A percentile compares a stretch with the other conserved stretches of the same genome.
phyloP scores from a whole-genome alignment of 106 monocot species.

The Ottelia alismoides region DNA sequence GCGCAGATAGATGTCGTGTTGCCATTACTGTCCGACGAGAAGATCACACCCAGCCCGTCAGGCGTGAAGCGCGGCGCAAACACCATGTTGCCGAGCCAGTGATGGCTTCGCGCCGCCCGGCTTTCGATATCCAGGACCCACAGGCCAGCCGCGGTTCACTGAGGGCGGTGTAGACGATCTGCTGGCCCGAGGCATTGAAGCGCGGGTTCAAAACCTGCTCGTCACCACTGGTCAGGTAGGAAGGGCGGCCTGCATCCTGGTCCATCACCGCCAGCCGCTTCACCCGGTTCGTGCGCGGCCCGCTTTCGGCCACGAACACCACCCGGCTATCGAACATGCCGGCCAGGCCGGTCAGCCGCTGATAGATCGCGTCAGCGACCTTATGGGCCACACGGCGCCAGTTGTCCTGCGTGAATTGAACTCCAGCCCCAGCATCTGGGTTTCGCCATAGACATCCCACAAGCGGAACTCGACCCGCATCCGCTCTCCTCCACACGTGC shows the following conservation, averaged over 20 bases:
- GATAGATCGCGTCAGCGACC: neutral
- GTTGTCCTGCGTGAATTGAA: neutral
- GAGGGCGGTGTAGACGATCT: neutral
- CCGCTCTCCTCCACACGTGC: neutral
- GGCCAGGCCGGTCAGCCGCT: neutral
- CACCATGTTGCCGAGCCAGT: neutral
- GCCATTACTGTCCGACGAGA: neutral
- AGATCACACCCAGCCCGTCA: neutral
- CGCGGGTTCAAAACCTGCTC: neutral
- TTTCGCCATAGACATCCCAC: neutral
- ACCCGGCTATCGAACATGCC: neutral
- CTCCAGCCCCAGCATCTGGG: neutral
- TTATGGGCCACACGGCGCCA: neutral
- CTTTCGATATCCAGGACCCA: neutral
- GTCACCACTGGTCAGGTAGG: neutral
- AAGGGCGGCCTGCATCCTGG: neutral
- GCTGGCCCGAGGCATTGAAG: neutral
- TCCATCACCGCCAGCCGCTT: neutral
- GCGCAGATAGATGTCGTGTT: neutral
- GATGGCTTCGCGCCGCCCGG: neutral
- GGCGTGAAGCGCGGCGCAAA: neutral
- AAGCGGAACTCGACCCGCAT: neutral
- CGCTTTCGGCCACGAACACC: neutral
- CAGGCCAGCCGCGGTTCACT: neutral
- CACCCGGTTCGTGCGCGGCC: neutral